Conservation (phyloP, 352 stramenopile species). For the Pythium aphanidermatum region DNA sequence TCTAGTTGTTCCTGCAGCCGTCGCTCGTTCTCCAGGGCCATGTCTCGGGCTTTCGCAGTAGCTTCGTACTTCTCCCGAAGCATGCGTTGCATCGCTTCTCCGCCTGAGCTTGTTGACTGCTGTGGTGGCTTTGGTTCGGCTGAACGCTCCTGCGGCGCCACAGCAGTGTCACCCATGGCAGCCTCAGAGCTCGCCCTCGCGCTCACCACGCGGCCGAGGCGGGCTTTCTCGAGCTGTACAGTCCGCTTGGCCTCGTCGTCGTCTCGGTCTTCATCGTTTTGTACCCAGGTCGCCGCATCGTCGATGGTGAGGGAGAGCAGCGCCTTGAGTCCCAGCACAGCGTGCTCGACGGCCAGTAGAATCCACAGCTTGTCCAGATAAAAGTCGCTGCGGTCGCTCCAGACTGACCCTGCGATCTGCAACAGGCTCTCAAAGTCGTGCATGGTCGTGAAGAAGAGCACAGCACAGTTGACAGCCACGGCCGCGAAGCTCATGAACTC, state of each 20-base stretch:
- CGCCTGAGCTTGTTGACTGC: slow-evolving; percentile 2
- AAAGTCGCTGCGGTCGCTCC: slow-evolving; percentile 8
- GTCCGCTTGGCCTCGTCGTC: slow-evolving; percentile 34
- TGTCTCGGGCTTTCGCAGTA: slow-evolving; percentile 36
- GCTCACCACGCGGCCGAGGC: neutral
- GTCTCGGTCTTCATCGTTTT: slow-evolving; percentile 51
- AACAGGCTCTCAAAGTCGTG: slow-evolving; percentile 59
- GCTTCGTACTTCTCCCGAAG: slow-evolving; percentile 36
- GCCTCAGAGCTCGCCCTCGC: neutral
- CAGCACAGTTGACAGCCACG: slow-evolving; percentile 65
- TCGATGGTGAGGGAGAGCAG: slow-evolving; percentile 59
- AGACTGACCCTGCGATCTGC: slow-evolving; percentile 7
- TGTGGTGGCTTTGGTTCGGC: neutral
- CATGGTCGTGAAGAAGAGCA: slow-evolving; percentile 69
- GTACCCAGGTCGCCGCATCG: slow-evolving; percentile 66
- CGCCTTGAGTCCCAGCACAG: slow-evolving; percentile 58
- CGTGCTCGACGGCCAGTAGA: slow-evolving; percentile 55
- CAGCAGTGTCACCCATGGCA: neutral
- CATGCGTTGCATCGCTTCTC: slow-evolving; percentile 30
- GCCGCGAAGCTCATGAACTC: slow-evolving; percentile 89
- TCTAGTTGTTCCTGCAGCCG: slow-evolving; percentile 21
- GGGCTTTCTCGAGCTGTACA: slow-evolving; percentile 8
- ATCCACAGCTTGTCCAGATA: slow-evolving; percentile 61
- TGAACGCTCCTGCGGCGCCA: no score
- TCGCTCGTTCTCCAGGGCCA: slow-evolving; percentile 29